phyloP scores from a whole-genome alignment of 148 eudicot species.

The Heliosperma pusillum region DNA sequence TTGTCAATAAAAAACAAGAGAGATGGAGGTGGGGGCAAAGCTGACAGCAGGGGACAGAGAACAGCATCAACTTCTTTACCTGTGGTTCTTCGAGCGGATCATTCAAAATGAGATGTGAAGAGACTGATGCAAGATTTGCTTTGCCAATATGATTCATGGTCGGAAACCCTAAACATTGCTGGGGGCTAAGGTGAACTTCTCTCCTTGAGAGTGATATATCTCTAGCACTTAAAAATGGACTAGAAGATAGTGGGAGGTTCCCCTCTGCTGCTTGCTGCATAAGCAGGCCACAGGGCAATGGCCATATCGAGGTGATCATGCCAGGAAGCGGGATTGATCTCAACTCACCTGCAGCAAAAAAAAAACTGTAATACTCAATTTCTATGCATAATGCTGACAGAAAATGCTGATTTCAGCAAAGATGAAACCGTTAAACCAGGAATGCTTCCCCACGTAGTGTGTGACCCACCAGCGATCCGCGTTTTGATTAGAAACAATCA shows the following conservation, averaged over 20 bases:
- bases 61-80: conserved; percentile 28
- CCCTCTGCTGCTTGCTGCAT: conserved; percentile 75
- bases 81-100: conserved; percentile 84
- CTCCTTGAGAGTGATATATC: conserved; percentile 50
- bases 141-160: conserved; percentile 36
- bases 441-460: background rate
- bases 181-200: conserved; percentile 66
- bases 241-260: conserved; percentile 46
- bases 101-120: conserved; percentile 81
- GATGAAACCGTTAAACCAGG: background rate
- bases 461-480: background rate
- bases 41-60: background rate
- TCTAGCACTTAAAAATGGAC: conserved; percentile 50
- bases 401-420: conserved; percentile 8
- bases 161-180: conserved; percentile 32
- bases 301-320: conserved; percentile 77
- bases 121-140: conserved; percentile 45
- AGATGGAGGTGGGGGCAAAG: background rate
- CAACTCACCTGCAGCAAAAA: conserved; percentile 63
- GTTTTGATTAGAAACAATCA: background rate
- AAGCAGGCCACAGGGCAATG: conserved; percentile 91
- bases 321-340: conserved; percentile 70
- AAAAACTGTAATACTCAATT: background rate
- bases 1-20: conserved; percentile 14
- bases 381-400: background rate